These are phyloP conservation scores for Aspergillus nidulans DNA, from an alignment of 495 filamentous ascomycete genomes.

Conservation along the genomic window DNA sequence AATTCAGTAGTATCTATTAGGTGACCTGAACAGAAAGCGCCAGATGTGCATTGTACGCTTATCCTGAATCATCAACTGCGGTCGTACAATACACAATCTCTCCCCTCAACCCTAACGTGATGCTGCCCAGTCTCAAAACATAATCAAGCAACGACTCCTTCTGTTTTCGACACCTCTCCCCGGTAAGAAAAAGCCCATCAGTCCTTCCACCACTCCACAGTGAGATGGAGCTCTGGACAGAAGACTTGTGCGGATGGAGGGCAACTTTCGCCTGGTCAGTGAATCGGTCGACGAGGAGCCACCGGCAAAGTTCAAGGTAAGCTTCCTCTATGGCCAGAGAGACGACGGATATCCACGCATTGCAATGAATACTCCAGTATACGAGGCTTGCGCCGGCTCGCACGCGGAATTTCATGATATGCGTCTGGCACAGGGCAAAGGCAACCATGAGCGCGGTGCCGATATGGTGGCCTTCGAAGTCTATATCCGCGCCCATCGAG, in stretches of 20 bases:
- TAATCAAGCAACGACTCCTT: neutral
- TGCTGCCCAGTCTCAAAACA: neutral
- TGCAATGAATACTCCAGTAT: neutral
- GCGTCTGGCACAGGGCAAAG: neutral
- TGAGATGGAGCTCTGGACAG: neutral
- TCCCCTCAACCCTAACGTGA: neutral
- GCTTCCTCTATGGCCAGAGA: neutral
- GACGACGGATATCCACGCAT: neutral
- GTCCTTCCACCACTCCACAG: neutral
- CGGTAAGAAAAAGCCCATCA: neutral
- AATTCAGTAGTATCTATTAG: no score
- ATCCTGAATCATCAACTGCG: no score
- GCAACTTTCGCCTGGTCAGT: neutral
- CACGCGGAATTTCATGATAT: neutral
- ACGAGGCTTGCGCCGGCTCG: neutral
- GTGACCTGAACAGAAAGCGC: no score
- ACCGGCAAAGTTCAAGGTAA: neutral
- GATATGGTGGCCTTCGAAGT: neutral
- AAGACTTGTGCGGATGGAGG: no score
- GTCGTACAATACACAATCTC: neutral
- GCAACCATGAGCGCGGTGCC: neutral
- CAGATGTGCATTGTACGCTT: no score
- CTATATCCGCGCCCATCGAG: neutral
- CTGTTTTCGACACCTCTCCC: neutral
- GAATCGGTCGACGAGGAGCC: neutral